Base-by-base conservation (phyloP, 2,329 filamentous ascomycete species). In the Talaromyces sp. region DNA sequence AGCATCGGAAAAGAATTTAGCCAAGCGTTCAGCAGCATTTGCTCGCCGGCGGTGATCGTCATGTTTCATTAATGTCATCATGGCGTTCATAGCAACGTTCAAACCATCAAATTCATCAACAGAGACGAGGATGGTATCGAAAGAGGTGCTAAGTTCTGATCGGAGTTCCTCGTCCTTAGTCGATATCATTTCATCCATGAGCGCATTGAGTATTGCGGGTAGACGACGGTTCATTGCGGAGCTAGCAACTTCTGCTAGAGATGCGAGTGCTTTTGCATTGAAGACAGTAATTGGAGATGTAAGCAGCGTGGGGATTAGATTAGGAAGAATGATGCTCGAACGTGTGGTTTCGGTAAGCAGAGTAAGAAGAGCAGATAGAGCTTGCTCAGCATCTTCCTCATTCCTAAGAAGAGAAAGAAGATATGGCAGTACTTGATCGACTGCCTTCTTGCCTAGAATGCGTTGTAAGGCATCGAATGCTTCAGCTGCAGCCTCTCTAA, bases 81-180 rank as follows among this genome's bases (percentile, higher is more conserved):
- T 90, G 43, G 95, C 92, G 72, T 91, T 97, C 92, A 99, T 98
- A 67, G 92, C 89, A 9, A 91, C 95, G 75, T 97, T 98, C 41
- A 99, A 85, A 60, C 96, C 95, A 78, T 99, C 95, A 71, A 88
- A 96, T 76, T 98, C 95, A 76, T 99, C 95, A 66, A 98, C 93
- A 22, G 93, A 97, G 60, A 94, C 82, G 66, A 99, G 84, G 6
- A 99, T 92, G 0, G 91, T 91, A 75, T 97, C 92, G 72, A 99
- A 95, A 0, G 95, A 90, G 59, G 82, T 81, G 70, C 91, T 87
- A 11, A 99, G 84, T 67, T 98, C 93, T 48, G 78, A 78, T 31
- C 84, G 86, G 41, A 96, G 87, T 3, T 84, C 83, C n/a, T 91
- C 89, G 64, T 97, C 91, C 68, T 88, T 87, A 63, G 85, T 84